Conservation (phyloP, 2,329 filamentous ascomycete species). For the Exserohilum rostratum region DNA sequence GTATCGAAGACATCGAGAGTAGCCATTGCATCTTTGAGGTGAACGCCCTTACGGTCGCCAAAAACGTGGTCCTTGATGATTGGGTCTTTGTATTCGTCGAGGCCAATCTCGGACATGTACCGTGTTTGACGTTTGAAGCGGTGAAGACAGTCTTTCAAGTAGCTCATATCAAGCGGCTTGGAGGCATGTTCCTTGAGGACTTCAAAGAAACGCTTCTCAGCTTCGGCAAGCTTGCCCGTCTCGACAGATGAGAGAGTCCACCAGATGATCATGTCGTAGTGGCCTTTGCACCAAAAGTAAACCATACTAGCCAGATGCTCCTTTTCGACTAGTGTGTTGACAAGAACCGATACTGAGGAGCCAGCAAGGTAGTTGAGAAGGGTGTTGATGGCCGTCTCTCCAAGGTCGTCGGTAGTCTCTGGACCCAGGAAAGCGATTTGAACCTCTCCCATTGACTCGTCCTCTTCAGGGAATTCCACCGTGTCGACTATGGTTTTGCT, state of each 20-base stretch:
- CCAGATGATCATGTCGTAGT: slow-evolving; percentile 83
- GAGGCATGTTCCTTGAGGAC: slow-evolving; percentile 80
- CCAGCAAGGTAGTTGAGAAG: slow-evolving; percentile 87
- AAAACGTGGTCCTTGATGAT: slow-evolving; percentile 94
- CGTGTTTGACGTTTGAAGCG: slow-evolving; percentile 82
- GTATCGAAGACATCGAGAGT: slow-evolving; percentile 63
- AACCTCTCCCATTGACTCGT: slow-evolving; percentile 91
- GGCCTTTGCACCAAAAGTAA: slow-evolving; percentile 76
- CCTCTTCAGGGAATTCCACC: slow-evolving; percentile 93
- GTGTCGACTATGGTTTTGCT: slow-evolving; percentile 74
- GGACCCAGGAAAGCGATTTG: slow-evolving; percentile 87
- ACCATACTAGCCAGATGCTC: slow-evolving; percentile 90
- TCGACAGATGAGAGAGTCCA: slow-evolving; percentile 86
- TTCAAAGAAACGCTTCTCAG: slow-evolving; percentile 84
- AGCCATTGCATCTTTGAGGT: slow-evolving; percentile 49
- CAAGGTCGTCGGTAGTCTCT: slow-evolving; percentile 69
- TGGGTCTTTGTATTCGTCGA: slow-evolving; percentile 79
- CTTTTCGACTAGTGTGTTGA: slow-evolving; percentile 90
- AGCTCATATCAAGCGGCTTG: slow-evolving; percentile 85
- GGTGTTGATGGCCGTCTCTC: slow-evolving; percentile 75
- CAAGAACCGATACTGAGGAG: slow-evolving; percentile 88
- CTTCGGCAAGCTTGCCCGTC: slow-evolving; percentile 80
- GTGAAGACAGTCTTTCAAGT: slow-evolving; percentile 85
- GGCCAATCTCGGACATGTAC: slow-evolving; percentile 80
- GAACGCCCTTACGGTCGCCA: slow-evolving; percentile 77